Base-by-base conservation (phyloP, 2,329 filamentous ascomycete genomes). In the Fusarium algeriense region DNA sequence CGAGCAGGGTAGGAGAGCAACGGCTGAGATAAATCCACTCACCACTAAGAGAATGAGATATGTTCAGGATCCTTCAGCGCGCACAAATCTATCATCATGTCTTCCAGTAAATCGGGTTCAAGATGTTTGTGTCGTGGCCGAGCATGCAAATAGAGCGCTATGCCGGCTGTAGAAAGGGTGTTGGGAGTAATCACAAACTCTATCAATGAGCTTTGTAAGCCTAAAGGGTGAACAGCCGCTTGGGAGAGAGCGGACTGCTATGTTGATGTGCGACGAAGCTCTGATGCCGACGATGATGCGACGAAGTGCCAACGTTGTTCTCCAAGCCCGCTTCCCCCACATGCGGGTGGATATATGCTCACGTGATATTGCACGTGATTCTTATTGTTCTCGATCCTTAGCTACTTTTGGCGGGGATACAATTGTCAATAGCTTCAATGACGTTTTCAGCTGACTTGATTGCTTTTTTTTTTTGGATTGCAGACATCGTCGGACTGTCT, bases 61-160 rank as follows among this genome's bases (percentile, higher is more conserved):
- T 75, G 76, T 70, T 75, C 71, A 72, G 74, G 68, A 69, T 77
- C 75, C 66, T 73, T 66, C 74, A 75, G 69, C 71, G 75, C 75
- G 75, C 78, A 76, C 79, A 81, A 83, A 79, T 77, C 76, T 81
- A 81, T 82, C 82, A 83, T 83, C 77, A 74, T 83, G 81, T 79
- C 79, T 79, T 77, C 71, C 75, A 74, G 70, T 71, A 58, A 52
- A 68, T 61, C 48, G 62, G 57, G 69, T 71, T 66, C 68, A 65
- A 70, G 63, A 70, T 72, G 65, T 65, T 62, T 69, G 71, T 67
- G 64, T 75, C 67, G 71, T 68, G 67, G 62, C 74, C 64, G 73
- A 66, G 50, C 60, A 76, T 75, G 74, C 71, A 52, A 69, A 49
- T 65, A 58, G 54, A 49, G 56, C 63, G 60, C 54, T 57, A 65